These are phyloP conservation scores for Inonotus hispidus DNA, from an alignment of 1,284 basidiomycete species.

Conservation along the genomic window DNA sequence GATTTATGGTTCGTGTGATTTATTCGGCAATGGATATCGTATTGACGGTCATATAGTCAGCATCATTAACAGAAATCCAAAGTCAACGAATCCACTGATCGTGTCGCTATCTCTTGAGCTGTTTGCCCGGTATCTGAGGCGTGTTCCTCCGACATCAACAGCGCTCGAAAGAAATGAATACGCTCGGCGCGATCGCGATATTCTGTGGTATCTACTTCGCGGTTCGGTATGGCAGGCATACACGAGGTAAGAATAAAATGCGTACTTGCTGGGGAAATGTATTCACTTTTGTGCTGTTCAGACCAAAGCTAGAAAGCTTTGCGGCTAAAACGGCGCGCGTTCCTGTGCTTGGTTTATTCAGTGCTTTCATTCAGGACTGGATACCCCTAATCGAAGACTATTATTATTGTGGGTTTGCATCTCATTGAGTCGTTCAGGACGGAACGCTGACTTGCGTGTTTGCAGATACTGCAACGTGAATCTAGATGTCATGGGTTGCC, in stretches of 20 bases:
- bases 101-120: slow-evolving; percentile 58
- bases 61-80: slow-evolving; percentile 29
- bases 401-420: slow-evolving; percentile 78
- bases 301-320: slow-evolving; percentile 71
- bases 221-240: slow-evolving; percentile 86
- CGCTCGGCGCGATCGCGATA: slow-evolving; percentile 71
- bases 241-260: slow-evolving; percentile 54
- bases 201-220: slow-evolving; percentile 83
- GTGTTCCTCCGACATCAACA: slow-evolving; percentile 54
- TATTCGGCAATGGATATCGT: neutral
- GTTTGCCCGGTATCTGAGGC: slow-evolving; percentile 60
- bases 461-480: slow-evolving; percentile 36
- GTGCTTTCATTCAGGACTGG: slow-evolving; percentile 83
- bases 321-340: slow-evolving; percentile 52
- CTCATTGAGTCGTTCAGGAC: neutral
- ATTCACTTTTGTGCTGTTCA: slow-evolving; percentile 27
- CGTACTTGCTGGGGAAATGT: slow-evolving; percentile 6
- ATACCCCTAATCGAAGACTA: slow-evolving; percentile 92
- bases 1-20: slow-evolving; percentile 54
- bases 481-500: neutral
- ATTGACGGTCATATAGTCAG: slow-evolving; percentile 22
- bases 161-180: slow-evolving; percentile 75
- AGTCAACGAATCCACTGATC: slow-evolving; percentile 47
- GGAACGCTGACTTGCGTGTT: neutral
- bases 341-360: slow-evolving; percentile 72